phyloP scores from a whole-genome alignment of 2,329 filamentous ascomycete species.

The Trichoderma polysporum region DNA sequence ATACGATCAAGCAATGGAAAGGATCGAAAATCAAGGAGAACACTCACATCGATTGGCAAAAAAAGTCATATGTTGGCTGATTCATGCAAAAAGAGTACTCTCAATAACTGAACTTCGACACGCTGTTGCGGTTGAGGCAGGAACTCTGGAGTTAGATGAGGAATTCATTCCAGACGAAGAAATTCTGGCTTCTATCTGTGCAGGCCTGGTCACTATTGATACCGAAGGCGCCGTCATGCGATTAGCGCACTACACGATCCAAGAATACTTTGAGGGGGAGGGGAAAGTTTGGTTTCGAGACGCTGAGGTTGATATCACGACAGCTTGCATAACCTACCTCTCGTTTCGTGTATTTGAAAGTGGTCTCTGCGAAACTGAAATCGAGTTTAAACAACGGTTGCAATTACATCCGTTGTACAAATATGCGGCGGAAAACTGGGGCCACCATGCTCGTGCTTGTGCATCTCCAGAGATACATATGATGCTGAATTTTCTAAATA shows the following conservation, averaged over 20 bases:
- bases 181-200: background rate
- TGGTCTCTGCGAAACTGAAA: rapidly evolving
- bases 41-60: background rate
- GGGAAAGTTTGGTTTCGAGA: background rate
- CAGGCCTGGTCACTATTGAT: constrained; percentile 7
- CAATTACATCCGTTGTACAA: background rate
- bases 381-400: background rate
- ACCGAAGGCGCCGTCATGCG: background rate
- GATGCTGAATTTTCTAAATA: background rate
- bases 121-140: background rate
- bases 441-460: background rate
- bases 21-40: background rate
- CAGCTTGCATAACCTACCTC: constrained; percentile 2
- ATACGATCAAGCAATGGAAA: constrained; percentile 2
- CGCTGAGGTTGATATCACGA: background rate
- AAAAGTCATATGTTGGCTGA: constrained; percentile 1
- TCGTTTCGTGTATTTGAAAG: background rate
- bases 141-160: background rate
- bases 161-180: background rate
- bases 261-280: constrained; percentile 2
- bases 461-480: background rate
- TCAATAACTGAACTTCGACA: background rate
- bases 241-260: constrained; percentile 5
- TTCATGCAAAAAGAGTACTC: background rate
- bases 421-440: background rate